A percentile compares a stretch with the other conserved stretches of the same genome.
These are phyloP conservation scores for Lagenidium sp. DNA, from an alignment of 352 stramenopile species.

Conservation along the genomic window DNA sequence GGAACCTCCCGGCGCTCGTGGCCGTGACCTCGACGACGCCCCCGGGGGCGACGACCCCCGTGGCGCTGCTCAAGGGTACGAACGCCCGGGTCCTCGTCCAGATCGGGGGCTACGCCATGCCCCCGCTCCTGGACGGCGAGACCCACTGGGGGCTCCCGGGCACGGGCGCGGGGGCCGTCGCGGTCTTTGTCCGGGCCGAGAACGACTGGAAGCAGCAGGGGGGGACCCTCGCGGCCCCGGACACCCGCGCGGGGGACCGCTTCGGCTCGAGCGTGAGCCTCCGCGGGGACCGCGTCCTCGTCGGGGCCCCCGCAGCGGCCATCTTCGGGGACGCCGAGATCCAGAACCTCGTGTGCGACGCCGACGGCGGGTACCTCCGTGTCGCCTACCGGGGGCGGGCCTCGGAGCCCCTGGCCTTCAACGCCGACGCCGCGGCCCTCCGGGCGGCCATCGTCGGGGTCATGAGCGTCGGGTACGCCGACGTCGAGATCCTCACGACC, in stretches of 20 bases:
- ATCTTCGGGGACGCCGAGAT: constrained; percentile 68
- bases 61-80: constrained; percentile 38
- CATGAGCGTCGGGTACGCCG: constrained; percentile 39
- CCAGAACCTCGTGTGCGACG: constrained; percentile 66
- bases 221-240: constrained; percentile 30
- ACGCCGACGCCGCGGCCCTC: constrained; percentile 35
- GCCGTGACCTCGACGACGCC: constrained; percentile 24
- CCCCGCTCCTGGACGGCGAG: constrained; percentile 17
- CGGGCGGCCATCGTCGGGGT: constrained; percentile 39
- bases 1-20: constrained; percentile 53
- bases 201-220: constrained; percentile 75
- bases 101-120: constrained; percentile 37
- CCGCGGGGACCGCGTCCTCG: constrained; percentile 31
- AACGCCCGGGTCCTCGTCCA: constrained; percentile 42
- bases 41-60: constrained; percentile 13
- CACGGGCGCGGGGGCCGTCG: constrained; percentile 39
- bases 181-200: constrained; percentile 56
- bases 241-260: constrained; percentile 54
- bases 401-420: constrained; percentile 50
- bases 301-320: constrained; percentile 53
- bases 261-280: constrained; percentile 74
- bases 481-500: constrained; percentile 40
- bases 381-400: constrained; percentile 46
- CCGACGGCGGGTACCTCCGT: constrained; percentile 56
- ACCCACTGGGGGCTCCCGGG: constrained; percentile 52